Evolutionary conservation across 2,329 filamentous ascomycete species (phyloP).

Genomic region (Xylariaceae sp.): DNA sequence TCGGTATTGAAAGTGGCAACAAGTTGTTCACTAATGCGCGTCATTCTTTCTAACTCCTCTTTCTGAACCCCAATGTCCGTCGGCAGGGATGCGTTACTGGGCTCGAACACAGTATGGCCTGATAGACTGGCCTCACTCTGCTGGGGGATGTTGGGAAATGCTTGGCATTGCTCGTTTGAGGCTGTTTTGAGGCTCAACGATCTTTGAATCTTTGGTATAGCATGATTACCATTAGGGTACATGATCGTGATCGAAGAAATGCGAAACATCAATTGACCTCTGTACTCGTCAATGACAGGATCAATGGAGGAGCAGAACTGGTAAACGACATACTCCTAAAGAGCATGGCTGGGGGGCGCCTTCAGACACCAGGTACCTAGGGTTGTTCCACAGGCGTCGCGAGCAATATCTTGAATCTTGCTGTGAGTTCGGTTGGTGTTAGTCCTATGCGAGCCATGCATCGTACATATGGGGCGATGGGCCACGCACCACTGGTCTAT

Average conservation of each 20-base stretch:
- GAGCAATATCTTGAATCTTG: constrained; percentile 32
- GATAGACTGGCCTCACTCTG: too few relatives aligned
- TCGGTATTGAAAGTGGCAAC: constrained; percentile 32
- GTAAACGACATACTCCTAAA: constrained; percentile 29
- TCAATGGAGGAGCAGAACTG: not conserved
- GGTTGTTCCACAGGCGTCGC: constrained; percentile 25
- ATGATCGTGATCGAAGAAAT: constrained; percentile 20
- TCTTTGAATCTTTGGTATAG: constrained; percentile 30
- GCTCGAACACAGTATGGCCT: too few relatives aligned
- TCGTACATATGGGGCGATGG: not conserved
- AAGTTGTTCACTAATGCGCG: constrained; percentile 32
- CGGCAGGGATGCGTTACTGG: constrained; percentile 16
- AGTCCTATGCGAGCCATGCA: too few relatives aligned
- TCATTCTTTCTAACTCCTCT: constrained; percentile 32
- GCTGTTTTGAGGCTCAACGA: constrained; percentile 24
- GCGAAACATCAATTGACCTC: constrained; percentile 33
- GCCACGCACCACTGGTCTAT: constrained; percentile 31
- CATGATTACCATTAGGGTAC: not conserved
- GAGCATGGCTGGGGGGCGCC: constrained; percentile 32
- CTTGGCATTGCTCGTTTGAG: too few relatives aligned
- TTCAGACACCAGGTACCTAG: constrained; percentile 33
- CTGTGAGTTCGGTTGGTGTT: too few relatives aligned
- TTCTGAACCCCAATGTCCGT: constrained; percentile 29
- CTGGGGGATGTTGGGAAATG: too few relatives aligned
- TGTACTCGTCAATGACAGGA: constrained; percentile 9